Evolutionary conservation across 2,329 filamentous ascomycete genomes (phyloP).

Genomic region (Aspergillus luchuensis): DNA sequence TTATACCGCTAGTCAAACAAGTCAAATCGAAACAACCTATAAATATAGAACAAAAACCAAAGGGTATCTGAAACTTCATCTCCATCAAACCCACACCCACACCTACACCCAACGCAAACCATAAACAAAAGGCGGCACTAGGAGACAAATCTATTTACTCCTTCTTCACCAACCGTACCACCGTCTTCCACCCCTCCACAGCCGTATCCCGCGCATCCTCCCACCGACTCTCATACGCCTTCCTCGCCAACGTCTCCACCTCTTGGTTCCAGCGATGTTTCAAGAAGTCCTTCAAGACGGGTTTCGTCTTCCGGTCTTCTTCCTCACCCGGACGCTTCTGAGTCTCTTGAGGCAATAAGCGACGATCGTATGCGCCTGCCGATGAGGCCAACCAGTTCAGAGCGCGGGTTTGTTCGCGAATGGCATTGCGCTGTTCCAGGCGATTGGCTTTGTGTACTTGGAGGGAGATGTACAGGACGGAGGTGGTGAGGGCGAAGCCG

Average conservation of each 20-base stretch:
- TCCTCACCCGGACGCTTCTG: neutral
- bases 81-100: neutral
- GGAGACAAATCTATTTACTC: slow-evolving; percentile 25
- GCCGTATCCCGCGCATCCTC: slow-evolving; percentile 53
- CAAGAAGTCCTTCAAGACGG: slow-evolving; percentile 63
- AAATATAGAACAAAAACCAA: neutral
- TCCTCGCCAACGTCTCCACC: slow-evolving; percentile 65
- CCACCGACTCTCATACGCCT: slow-evolving; percentile 69
- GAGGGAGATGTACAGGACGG: slow-evolving; percentile 70
- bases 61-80: slow-evolving; percentile 21
- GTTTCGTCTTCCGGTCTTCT: slow-evolving; percentile 20
- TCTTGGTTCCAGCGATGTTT: slow-evolving; percentile 81
- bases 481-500: slow-evolving; percentile 74
- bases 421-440: slow-evolving; percentile 46
- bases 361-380: slow-evolving; percentile 39
- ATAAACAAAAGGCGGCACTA: slow-evolving; percentile 5
- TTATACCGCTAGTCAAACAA: neutral
- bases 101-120: neutral
- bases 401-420: slow-evolving; percentile 47
- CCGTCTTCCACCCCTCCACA: slow-evolving; percentile 56
- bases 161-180: slow-evolving; percentile 33
- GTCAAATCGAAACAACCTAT: no score
- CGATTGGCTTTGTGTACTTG: slow-evolving; percentile 71
- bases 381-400: slow-evolving; percentile 45
- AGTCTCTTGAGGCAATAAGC: slow-evolving; percentile 23